phyloP scores from a whole-genome alignment of 1,284 basidiomycete genomes.

The Ustilago bromivora region DNA sequence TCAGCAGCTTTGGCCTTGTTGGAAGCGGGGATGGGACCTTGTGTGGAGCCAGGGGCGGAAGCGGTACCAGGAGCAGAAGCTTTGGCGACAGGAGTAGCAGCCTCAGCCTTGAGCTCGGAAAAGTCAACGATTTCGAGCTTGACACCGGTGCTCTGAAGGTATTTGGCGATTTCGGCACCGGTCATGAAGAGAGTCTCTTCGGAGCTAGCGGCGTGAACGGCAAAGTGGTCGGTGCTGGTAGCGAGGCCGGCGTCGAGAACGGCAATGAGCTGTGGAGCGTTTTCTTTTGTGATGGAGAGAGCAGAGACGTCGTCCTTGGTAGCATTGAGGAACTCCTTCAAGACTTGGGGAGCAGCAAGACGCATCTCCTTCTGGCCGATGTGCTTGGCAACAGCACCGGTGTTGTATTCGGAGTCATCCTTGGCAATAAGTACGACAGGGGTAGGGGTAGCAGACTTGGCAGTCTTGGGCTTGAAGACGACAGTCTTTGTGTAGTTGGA shows the following conservation, averaged over 20 bases:
- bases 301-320: conserved; percentile 80
- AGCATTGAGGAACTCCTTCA: conserved; percentile 84
- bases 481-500: conserved; percentile 75
- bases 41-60: conserved; percentile 41
- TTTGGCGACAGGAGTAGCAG: conserved; percentile 46
- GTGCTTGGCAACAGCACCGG: conserved; percentile 80
- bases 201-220: conserved; percentile 62
- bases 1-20: conserved; percentile 48
- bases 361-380: conserved; percentile 89
- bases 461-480: conserved; percentile 90
- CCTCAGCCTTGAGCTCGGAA: conserved; percentile 54
- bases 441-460: conserved; percentile 84
- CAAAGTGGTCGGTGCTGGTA: conserved; percentile 52
- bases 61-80: conserved; percentile 38
- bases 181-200: conserved; percentile 65
- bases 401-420: conserved; percentile 81
- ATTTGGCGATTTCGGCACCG: conserved; percentile 59
- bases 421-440: conserved; percentile 88
- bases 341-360: conserved; percentile 86
- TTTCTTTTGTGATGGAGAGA: conserved; percentile 58
- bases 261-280: conserved; percentile 58
- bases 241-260: conserved; percentile 61
- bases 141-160: conserved; percentile 62
- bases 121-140: conserved; percentile 62
- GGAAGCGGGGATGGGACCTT: conserved; percentile 45